A percentile compares a stretch with the other conserved stretches of the same genome.
These are phyloP conservation scores for Monosiga brevicollis DNA, from an alignment of 78 protist genomes.

Conservation along the genomic window DNA sequence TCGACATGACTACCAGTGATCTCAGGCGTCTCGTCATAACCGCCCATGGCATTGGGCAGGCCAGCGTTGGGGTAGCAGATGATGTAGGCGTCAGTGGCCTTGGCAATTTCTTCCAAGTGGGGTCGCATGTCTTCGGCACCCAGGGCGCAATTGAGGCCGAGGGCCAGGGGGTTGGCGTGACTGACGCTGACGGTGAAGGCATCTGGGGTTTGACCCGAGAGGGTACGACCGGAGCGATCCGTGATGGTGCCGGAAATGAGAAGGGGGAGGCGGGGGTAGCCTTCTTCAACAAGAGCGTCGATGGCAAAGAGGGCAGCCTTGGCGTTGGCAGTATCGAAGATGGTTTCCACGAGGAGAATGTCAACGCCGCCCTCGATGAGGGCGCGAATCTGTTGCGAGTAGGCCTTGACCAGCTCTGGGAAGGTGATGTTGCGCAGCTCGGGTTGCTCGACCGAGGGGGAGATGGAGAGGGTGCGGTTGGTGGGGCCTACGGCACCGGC, in stretches of 20 bases:
- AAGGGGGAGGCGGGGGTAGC: conserved; percentile 15
- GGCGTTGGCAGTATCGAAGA: conserved; percentile 95
- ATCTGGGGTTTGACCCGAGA: conserved; percentile 93
- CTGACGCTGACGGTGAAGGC: conserved; percentile 76
- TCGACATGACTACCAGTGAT: conserved; percentile 46
- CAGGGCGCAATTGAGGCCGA: conserved; percentile 96
- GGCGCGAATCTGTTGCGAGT: conserved; percentile 73
- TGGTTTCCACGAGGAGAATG: conserved; percentile 93
- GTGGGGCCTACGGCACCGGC: conserved; percentile 98
- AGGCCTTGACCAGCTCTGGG: conserved; percentile 83
- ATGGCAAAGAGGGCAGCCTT: conserved; percentile 92
- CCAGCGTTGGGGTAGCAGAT: conserved; percentile 92
- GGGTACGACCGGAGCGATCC: conserved; percentile 87
- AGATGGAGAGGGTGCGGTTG: conserved; percentile 84
- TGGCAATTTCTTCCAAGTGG: conserved; percentile 51
- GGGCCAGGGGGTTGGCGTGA: conserved; percentile 46
- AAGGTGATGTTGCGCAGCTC: conserved; percentile 75
- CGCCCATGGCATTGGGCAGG: conserved; percentile 93
- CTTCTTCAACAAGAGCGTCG: conserved; percentile 61
- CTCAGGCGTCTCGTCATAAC: conserved; percentile 86
- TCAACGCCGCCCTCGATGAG: conserved; percentile 93
- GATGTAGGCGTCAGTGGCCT: conserved; percentile 12
- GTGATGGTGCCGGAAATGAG: conserved; percentile 89
- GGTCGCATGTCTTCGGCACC: conserved; percentile 90
- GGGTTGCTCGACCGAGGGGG: conserved; percentile 90